Evolutionary conservation across 2,329 filamentous ascomycete genomes (phyloP).

Genomic region (Claviceps arundinis): DNA sequence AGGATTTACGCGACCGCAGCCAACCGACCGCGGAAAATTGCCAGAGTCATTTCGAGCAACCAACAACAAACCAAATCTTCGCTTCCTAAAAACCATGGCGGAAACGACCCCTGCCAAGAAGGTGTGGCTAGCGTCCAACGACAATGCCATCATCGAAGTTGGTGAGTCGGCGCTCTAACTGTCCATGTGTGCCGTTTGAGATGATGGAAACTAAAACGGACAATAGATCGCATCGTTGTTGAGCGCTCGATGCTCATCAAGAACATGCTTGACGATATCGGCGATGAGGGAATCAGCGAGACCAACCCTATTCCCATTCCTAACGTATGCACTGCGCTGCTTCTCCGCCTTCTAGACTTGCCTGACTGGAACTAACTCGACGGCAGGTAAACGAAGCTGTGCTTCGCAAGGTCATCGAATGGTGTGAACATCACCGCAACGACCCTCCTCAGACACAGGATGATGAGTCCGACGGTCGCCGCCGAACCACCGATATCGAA

Average conservation of each 20-base stretch:
- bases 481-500: conserved; percentile 98
- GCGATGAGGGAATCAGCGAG: conserved; percentile 41
- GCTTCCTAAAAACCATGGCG: conserved; percentile 19
- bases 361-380: not conserved
- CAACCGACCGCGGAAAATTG: not conserved
- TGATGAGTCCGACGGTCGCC: conserved; percentile 84
- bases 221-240: conserved; percentile 63
- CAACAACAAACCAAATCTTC: not conserved
- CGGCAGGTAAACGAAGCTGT: conserved; percentile 81
- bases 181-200: not conserved
- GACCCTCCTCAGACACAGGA: conserved; percentile 74
- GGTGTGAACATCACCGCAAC: conserved; percentile 89
- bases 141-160: conserved; percentile 32
- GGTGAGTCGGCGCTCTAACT: conserved; percentile 22
- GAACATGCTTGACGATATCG: conserved; percentile 94
- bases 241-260: conserved; percentile 93
- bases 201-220: not conserved
- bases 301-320: conserved; percentile 72
- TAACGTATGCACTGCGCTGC: conserved; percentile 42
- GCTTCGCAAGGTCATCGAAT: conserved; percentile 91
- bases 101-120: conserved; percentile 22
- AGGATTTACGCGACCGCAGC: not conserved
- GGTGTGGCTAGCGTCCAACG: conserved; percentile 39
- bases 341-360: not conserved
- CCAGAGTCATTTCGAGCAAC: not conserved